Conservation (phyloP, 1,139 yeast genomes). For the Taphrina populina region DNA sequence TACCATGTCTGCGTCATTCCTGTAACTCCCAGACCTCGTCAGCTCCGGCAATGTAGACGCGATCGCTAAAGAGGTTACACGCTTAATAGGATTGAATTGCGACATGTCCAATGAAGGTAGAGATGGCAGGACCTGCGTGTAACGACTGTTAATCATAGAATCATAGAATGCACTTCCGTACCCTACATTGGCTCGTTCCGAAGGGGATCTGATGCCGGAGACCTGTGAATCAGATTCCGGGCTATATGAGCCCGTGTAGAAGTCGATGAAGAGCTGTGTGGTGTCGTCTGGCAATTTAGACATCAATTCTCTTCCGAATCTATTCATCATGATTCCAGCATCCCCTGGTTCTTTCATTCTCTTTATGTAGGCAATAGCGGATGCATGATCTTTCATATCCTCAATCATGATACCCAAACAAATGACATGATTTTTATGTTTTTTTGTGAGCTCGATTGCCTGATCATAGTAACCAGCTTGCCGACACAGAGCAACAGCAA, state of each 20-base stretch:
- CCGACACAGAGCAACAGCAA: slow-evolving; percentile 69
- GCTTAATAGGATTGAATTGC: slow-evolving; percentile 20
- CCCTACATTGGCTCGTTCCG: slow-evolving; percentile 27
- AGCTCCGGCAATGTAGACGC: neutral
- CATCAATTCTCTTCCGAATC: slow-evolving; percentile 64
- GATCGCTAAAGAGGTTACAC: slow-evolving; percentile 6
- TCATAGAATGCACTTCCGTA: slow-evolving; percentile 35
- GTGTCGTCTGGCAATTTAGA: slow-evolving; percentile 75
- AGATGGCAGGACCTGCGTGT: slow-evolving; percentile 22
- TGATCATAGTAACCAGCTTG: slow-evolving; percentile 71
- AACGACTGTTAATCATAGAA: slow-evolving; percentile 25
- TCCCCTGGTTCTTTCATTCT: slow-evolving; percentile 70
- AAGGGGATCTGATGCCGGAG: slow-evolving; percentile 7
- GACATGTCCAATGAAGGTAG: slow-evolving; percentile 26
- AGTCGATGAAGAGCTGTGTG: slow-evolving; percentile 74
- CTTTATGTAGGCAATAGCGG: slow-evolving; percentile 66
- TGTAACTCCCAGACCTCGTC: neutral
- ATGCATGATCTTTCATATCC: slow-evolving; percentile 62
- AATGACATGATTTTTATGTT: slow-evolving; percentile 67
- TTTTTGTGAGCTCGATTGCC: slow-evolving; percentile 69
- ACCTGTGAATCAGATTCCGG: slow-evolving; percentile 45
- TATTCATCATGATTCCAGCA: slow-evolving; percentile 65
- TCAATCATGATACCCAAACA: slow-evolving; percentile 75
- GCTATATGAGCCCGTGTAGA: slow-evolving; percentile 79
- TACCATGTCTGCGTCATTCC: neutral